Evolutionary conservation across 257 asterid genomes (phyloP).

Genomic region (Solanum virginianum): DNA sequence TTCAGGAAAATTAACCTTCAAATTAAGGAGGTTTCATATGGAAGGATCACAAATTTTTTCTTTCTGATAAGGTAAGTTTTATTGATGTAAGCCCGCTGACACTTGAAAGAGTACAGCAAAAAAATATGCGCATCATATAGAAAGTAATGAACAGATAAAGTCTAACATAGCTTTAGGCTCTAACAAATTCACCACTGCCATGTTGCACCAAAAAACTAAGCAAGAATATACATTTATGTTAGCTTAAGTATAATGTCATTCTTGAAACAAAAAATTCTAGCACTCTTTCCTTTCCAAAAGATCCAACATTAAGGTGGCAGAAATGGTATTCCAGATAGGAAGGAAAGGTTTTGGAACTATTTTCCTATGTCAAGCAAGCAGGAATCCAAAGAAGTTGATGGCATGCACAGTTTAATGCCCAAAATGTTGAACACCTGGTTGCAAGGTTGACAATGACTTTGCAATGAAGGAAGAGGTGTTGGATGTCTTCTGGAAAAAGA

Average conservation of each 20-base stretch:
- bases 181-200: background rate
- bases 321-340: background rate
- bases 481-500: background rate
- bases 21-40: background rate
- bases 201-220: background rate
- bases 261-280: background rate
- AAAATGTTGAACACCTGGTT: background rate
- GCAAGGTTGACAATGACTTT: background rate
- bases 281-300: background rate
- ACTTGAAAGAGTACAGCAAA: background rate
- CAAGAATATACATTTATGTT: background rate
- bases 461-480: background rate
- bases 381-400: constrained; percentile 21
- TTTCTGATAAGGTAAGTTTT: background rate
- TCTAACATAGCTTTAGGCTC: background rate
- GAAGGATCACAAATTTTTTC: background rate
- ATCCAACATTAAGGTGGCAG: background rate
- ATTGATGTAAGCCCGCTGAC: background rate
- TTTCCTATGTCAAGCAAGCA: background rate
- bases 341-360: background rate
- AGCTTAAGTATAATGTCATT: background rate
- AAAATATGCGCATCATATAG: background rate
- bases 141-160: background rate
- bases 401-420: background rate
- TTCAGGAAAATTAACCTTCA: background rate